Base-by-base conservation (phyloP, 257 asterid genomes). In the Voacanga thouarsii region DNA sequence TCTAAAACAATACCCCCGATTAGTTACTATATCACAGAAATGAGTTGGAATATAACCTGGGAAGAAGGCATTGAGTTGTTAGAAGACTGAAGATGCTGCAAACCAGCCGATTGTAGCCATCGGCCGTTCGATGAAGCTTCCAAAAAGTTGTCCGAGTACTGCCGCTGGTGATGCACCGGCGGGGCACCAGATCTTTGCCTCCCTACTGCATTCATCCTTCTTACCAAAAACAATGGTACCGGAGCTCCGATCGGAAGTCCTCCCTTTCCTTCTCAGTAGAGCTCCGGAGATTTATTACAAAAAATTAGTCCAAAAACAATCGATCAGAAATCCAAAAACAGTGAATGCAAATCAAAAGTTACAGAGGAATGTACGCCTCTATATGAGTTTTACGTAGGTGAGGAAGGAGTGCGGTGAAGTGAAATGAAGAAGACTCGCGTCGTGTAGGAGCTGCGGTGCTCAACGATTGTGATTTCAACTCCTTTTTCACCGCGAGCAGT, bases 81-180 rank as follows among this genome's bases (percentile, higher is more conserved):
- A 1, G 97, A 84, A 67, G 97, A 87, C 82, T 93, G 97, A 7
- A 92, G 88, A 81, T 93, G 97, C 79, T 96, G 98, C 78, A 93
- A 83, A 55, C 99, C 98, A 79, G 97, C 97, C 72, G 99, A 95
- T 82, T 95, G 99, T 75, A 93, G 89, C 98, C 99, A 94, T 75
- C 96, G 84, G 39, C 92, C 94, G 50, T 94, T 87, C 23, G 99
- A 89, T 5, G 97, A 89, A 65, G 89, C 75, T 14, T 94, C 96
- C 5, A 86, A 79, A 73, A 86, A 96, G 84, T 96, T 84, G 71
- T 92, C 98, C 72, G 98, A 96, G 85, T 85, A 83, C 81, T 93
- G 99, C 30, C 97, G 90, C 86, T 89, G 97, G 51, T 96, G 97
- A 76, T 93, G 91, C 73, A 88, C 91, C 83, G 91, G 83, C 81